Conservation (phyloP, 495 filamentous ascomycete genomes). For the Aspergillus incahuasiensis region DNA sequence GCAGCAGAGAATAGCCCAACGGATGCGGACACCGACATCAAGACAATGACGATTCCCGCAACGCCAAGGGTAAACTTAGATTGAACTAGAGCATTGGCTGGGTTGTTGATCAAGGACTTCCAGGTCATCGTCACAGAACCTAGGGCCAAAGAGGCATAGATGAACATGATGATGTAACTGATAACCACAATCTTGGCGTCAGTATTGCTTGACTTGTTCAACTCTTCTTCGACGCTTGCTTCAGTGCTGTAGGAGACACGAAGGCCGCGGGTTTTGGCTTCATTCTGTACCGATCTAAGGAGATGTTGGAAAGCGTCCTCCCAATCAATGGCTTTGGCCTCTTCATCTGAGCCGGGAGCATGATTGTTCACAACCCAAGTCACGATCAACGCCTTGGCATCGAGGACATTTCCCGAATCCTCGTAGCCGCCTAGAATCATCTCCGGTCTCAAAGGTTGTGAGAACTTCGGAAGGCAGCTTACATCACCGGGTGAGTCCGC, state of each 20-base stretch:
- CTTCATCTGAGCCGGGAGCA: slow-evolving; percentile 61
- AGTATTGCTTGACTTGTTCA: slow-evolving; percentile 94
- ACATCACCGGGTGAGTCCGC: slow-evolving; percentile 65
- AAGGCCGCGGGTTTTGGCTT: slow-evolving; percentile 72
- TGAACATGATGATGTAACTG: slow-evolving; percentile 97
- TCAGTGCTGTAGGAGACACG: slow-evolving; percentile 92
- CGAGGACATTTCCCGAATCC: slow-evolving; percentile 59
- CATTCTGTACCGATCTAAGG: slow-evolving; percentile 69
- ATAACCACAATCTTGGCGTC: slow-evolving; percentile 96
- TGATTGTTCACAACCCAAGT: slow-evolving; percentile 97
- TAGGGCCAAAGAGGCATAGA: slow-evolving; percentile 89
- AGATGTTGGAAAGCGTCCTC: slow-evolving; percentile 68
- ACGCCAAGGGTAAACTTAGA: slow-evolving; percentile 94
- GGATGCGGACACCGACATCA: slow-evolving; percentile 95
- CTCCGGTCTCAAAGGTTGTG: slow-evolving; percentile 76
- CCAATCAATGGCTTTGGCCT: slow-evolving; percentile 79
- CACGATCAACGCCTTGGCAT: slow-evolving; percentile 73
- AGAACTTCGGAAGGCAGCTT: slow-evolving; percentile 76
- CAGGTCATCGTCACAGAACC: slow-evolving; percentile 80
- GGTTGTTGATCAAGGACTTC: slow-evolving; percentile 70
- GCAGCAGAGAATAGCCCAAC: slow-evolving; percentile 88
- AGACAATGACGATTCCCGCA: slow-evolving; percentile 85
- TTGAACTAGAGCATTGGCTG: slow-evolving; percentile 78
- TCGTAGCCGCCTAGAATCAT: slow-evolving; percentile 82
- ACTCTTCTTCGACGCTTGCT: slow-evolving; percentile 84